Conservation (phyloP, 257 asterid genomes). For the Jaltomata sinuosa region DNA sequence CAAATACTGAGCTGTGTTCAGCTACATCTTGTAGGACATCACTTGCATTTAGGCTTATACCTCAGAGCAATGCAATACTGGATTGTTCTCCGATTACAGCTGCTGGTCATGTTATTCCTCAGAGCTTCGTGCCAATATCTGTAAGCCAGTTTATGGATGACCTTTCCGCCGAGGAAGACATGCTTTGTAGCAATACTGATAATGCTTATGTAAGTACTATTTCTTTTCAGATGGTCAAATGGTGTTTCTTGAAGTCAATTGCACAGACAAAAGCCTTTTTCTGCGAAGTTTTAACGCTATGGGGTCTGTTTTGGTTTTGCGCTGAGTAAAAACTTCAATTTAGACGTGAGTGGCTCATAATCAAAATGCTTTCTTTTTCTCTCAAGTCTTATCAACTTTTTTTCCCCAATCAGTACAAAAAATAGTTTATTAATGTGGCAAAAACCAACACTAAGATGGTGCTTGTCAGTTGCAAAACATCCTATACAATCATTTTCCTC, state of each 20-base stretch:
- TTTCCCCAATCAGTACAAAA: background rate
- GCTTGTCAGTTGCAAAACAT: background rate
- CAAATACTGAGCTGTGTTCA: background rate
- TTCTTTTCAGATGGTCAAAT: background rate
- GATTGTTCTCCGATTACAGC: constrained; percentile 81
- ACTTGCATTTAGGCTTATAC: constrained; percentile 84
- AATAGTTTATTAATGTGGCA: background rate
- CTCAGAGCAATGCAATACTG: constrained; percentile 84
- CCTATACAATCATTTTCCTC: background rate
- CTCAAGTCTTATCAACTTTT: background rate
- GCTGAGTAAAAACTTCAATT: background rate
- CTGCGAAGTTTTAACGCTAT: background rate
- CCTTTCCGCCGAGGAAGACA: constrained; percentile 80
- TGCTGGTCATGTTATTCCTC: constrained; percentile 94
- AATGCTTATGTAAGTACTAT: constrained; percentile 52
- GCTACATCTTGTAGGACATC: constrained; percentile 62
- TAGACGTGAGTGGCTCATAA: background rate
- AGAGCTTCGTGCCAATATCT: constrained; percentile 74
- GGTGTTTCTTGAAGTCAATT: background rate
- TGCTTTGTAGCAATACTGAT: constrained; percentile 43
- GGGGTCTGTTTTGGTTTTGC: background rate
- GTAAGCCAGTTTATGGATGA: constrained; percentile 94
- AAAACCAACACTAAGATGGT: background rate
- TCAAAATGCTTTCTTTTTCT: background rate
- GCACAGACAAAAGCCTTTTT: background rate